Base-by-base conservation (phyloP, 306 rosid genomes). In the Oemleria cerasiformis region DNA sequence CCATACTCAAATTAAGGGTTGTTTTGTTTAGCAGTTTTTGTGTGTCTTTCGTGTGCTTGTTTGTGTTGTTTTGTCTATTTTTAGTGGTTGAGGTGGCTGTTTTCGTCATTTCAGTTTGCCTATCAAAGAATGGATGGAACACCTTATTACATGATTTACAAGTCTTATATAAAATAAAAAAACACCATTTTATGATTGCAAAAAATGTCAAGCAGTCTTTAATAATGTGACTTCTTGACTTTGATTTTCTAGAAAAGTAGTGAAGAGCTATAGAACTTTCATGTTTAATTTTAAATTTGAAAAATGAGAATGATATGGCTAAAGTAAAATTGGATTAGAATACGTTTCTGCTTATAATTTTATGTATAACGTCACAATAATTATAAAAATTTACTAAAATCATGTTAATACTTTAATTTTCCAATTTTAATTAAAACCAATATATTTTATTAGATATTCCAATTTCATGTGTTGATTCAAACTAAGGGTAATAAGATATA, bases 51-150 rank as follows among this genome's bases (percentile, higher is more conserved):
- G 25, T 25, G 36, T 67, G 20, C 65, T 2, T 73, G 61, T 56
- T 74, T 25, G 80, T 79, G 89, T 81, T 86, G 80, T 69, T 68
- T 55, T 64, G 85, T 89, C 92, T 67, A 76, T 77, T 82, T 74
- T 11, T 54, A 71, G 91, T 72, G 7, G 92, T 81, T 89, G 87
- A 61, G 70, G 66, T 73, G 88, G 81, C 74, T 70, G 68, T 82
- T 63, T 59, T 78, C 50, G 50, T 51, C 58, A 42, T 36, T 51
- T 60, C 55, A 20, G 56, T 65, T 78, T 67, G 23, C 8, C 54
- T n/a, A 41, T 21, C 34, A 77, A 67, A 41, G 75, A 83, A 81
- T 79, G 68, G 90, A 81, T 77, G 44, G 84, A 80, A 73, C 80
- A 80, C 75, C 95, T 50, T 73, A 73, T 50, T 73, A 73, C 81